These are phyloP conservation scores for Coffea humblotiana DNA, from an alignment of 305 asterid species.

Conservation along the genomic window DNA sequence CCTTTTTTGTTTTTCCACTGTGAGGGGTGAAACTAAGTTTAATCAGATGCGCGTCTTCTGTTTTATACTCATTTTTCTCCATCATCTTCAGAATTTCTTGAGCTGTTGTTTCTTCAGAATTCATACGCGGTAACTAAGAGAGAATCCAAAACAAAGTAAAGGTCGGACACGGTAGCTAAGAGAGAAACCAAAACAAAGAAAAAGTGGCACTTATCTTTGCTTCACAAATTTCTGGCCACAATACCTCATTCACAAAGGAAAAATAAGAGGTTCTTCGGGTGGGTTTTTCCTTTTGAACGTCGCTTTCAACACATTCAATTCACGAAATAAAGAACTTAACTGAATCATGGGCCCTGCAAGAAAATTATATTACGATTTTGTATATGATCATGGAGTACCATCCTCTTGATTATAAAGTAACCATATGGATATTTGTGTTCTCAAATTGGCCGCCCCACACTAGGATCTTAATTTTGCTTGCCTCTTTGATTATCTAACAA, in stretches of 20 bases:
- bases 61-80: neutral
- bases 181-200: too few species aligned
- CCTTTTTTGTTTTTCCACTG: too few species aligned
- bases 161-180: too few species aligned
- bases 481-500: neutral
- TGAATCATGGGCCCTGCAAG: neutral
- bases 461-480: neutral
- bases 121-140: too few species aligned
- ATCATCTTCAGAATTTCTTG: neutral
- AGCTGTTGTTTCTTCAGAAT: neutral
- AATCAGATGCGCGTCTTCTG: neutral
- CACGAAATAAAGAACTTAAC: neutral
- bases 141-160: too few species aligned
- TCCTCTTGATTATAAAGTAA: neutral
- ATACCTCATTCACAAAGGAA: too few species aligned
- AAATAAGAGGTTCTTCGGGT: too few species aligned
- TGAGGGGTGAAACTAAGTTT: too few species aligned
- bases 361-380: neutral
- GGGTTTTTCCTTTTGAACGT: too few species aligned
- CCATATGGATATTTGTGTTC: neutral
- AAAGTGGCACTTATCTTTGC: too few species aligned
- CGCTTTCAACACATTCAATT: too few species aligned
- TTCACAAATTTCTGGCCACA: too few species aligned
- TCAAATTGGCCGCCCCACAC: neutral
- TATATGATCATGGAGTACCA: neutral